A percentile compares a stretch with the other conserved stretches of the same genome.
Evolutionary conservation across 139 green algal species (phyloP).

Genomic region (Tetradesmus lagerheimii): DNA sequence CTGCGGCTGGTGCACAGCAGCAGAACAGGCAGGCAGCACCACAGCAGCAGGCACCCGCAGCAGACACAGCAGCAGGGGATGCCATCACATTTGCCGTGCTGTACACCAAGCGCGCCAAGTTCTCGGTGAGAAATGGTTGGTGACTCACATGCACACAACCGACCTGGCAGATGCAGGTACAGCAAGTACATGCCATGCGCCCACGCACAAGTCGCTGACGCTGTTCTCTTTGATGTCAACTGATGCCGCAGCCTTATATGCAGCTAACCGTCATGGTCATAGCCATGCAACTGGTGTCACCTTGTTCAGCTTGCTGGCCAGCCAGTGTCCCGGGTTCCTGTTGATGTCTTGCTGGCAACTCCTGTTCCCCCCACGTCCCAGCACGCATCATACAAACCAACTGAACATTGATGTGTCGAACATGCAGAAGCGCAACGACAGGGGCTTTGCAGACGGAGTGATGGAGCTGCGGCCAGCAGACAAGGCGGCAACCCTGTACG

Average conservation of each 20-base stretch:
- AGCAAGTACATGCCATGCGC: no score
- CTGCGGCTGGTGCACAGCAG: constrained; percentile 1
- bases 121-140: background rate
- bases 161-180: background rate
- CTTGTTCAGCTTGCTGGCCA: background rate
- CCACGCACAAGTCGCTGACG: no score
- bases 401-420: no score
- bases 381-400: no score
- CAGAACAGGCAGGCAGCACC: background rate
- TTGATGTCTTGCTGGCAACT: no score
- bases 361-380: no score
- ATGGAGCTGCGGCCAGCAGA: constrained; percentile 19
- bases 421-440: constrained; percentile 39
- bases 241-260: no score
- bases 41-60: background rate
- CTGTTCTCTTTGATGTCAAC: no score
- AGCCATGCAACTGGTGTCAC: background rate
- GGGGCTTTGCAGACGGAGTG: constrained; percentile 16
- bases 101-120: constrained; percentile 43
- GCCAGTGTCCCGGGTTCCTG: no score
- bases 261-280: background rate
- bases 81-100: background rate
- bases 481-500: background rate
- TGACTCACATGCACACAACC: background rate
- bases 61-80: background rate